phyloP scores from a whole-genome alignment of 441 rosid genomes.

The Populus hybrid region DNA sequence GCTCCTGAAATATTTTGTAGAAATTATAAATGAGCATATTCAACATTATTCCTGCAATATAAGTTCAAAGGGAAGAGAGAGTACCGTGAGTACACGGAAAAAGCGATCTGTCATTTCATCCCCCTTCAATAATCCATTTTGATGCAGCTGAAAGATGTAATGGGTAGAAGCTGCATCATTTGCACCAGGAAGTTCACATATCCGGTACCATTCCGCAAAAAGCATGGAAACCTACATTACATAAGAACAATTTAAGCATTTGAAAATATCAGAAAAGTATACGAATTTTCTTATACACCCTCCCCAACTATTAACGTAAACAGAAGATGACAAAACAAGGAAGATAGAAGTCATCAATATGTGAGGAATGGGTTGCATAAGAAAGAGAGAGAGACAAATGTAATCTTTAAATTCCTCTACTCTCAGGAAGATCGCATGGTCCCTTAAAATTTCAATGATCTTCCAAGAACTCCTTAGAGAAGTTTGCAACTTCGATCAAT shows the following conservation, averaged over 20 bases:
- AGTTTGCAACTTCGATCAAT: background rate
- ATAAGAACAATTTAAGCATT: slow-evolving; percentile 4
- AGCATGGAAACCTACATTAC: slow-evolving; percentile 62
- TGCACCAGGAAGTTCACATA: slow-evolving; percentile 79
- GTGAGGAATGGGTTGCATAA: too few species aligned
- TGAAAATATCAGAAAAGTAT: background rate
- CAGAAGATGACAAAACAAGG: background rate
- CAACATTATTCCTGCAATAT: slow-evolving; percentile 3
- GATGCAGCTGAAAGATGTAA: slow-evolving; percentile 72
- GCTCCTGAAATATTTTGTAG: slow-evolving; percentile 46
- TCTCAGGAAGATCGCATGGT: background rate
- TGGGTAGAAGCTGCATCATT: slow-evolving; percentile 67
- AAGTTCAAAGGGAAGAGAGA: slow-evolving; percentile 6
- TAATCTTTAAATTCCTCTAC: background rate
- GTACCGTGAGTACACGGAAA: slow-evolving; percentile 77
- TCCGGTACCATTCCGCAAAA: slow-evolving; percentile 82
- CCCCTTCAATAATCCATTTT: slow-evolving; percentile 76
- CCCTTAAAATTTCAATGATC: background rate
- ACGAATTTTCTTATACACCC: background rate
- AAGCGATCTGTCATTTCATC: slow-evolving; percentile 88
- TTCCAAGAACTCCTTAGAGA: background rate
- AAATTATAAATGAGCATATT: slow-evolving; percentile 13
- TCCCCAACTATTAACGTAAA: background rate
- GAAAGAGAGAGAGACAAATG: background rate
- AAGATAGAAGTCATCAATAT: too few species aligned